A percentile compares a stretch with the other conserved stretches of the same genome.
These are phyloP conservation scores for Spergularia bocconei DNA, from an alignment of 148 eudicot species.

Conservation along the genomic window DNA sequence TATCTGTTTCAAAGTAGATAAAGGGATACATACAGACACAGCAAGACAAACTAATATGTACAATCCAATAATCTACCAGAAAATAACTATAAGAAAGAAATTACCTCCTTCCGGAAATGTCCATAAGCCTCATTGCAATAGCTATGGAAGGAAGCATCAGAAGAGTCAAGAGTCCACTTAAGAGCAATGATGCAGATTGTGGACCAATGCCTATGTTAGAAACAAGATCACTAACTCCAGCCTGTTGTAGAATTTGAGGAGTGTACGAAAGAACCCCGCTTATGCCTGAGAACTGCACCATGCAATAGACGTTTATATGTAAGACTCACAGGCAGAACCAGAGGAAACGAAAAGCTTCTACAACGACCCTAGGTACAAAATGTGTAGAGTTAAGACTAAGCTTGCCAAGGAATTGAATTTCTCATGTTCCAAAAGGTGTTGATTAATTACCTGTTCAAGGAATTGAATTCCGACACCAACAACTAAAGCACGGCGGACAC, in stretches of 20 bases:
- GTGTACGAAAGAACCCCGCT: conserved; percentile 56
- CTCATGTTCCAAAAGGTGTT: background rate
- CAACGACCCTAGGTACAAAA: too few species aligned
- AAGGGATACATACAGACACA: background rate
- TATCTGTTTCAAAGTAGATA: too few species aligned
- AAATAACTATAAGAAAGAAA: background rate
- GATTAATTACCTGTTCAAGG: conserved; percentile 51
- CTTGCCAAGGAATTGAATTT: background rate
- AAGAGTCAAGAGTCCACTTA: conserved; percentile 44
- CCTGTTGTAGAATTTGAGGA: conserved; percentile 61
- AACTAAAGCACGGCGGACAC: conserved; percentile 52
- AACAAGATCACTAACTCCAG: conserved; percentile 53
- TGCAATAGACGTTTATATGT: conserved; percentile 10
- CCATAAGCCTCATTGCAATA: conserved; percentile 67
- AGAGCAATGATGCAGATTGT: conserved; percentile 49
- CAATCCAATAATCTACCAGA: background rate
- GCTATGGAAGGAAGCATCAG: conserved; percentile 63
- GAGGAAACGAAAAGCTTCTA: background rate
- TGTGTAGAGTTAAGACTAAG: too few species aligned
- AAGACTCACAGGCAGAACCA: conserved; percentile 1
- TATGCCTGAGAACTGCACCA: conserved; percentile 54
- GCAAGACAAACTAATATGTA: background rate
- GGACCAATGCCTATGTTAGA: conserved; percentile 47
- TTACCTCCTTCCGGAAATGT: conserved; percentile 57
- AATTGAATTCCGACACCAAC: conserved; percentile 55